These are phyloP conservation scores for Aspergillaceae sp. DNA, from an alignment of 2,329 filamentous ascomycete genomes.

Conservation along the genomic window DNA sequence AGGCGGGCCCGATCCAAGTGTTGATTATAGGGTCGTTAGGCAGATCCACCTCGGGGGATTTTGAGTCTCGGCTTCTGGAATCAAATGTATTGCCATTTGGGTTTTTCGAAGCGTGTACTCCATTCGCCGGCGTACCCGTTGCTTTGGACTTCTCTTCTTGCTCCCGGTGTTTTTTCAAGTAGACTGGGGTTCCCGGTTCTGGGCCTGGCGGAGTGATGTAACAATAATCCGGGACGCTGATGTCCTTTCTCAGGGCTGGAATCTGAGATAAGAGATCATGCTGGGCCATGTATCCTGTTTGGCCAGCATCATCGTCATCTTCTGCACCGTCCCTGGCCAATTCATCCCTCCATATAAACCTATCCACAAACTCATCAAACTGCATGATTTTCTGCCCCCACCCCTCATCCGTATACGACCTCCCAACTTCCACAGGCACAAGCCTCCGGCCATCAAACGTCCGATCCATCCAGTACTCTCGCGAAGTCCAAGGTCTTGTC, in stretches of 20 bases:
- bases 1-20: slow-evolving; percentile 83
- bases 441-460: slow-evolving; percentile 71
- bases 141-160: slow-evolving; percentile 12
- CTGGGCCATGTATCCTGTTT: slow-evolving; percentile 77
- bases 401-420: slow-evolving; percentile 74
- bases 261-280: slow-evolving; percentile 81
- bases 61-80: slow-evolving; percentile 6
- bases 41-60: slow-evolving; percentile 4
- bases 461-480: slow-evolving; percentile 61
- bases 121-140: slow-evolving; percentile 28
- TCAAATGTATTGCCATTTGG: slow-evolving; percentile 1
- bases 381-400: slow-evolving; percentile 78
- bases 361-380: slow-evolving; percentile 61
- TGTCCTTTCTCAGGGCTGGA: slow-evolving; percentile 64
- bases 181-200: slow-evolving; percentile 42
- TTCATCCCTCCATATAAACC: slow-evolving; percentile 44
- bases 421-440: slow-evolving; percentile 77
- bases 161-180: slow-evolving; percentile 28
- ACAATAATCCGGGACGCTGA: slow-evolving; percentile 75
- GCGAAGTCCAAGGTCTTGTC: slow-evolving; percentile 60
- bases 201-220: slow-evolving; percentile 57
- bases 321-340: slow-evolving; percentile 1
- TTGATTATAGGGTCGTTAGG: slow-evolving; percentile 60
- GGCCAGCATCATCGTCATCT: slow-evolving; percentile 10
- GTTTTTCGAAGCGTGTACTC: neutral